Evolutionary conservation across 192 early-diverging fungal species (phyloP), one percentile per base, ranked within the genome.

Genomic region (Paraglomus occultum): DNA sequence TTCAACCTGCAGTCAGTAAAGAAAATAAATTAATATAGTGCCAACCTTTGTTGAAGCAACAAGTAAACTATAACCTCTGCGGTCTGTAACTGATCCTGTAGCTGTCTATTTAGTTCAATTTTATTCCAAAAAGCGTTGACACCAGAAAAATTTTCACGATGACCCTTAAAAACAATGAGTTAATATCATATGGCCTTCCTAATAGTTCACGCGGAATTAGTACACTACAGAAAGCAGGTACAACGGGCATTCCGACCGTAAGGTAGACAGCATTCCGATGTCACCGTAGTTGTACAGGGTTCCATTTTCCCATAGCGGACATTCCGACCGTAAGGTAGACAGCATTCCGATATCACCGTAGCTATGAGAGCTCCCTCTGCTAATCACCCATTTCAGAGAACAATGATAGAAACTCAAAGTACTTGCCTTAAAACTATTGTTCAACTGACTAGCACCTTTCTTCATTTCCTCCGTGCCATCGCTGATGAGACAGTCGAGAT

Each of bases 311-410:
- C 39, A 61, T 51, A 71, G 61, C 47, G 17, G 46, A 51, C 59
- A 61, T 71, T 71, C 38, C 43, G 20, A 51, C 70, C 58, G 17
- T 63, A 71, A 46, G 47, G 40, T 70, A 67, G 68, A 61, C 68
- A 70, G 43, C 52, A 70, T 51, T 49, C 54, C 53, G 43, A 9
- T 63, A 47, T 63, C 43, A 63, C 48, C n/a, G 43, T 64, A 63
- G 59, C 70, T 54, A 71, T 71, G 8, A 51, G 60, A 51, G 60
- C 44, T 51, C 38, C 48, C 60, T 71, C 48, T 53, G 51, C 51
- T 43, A 67, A 67, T 53, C 46, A 63, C 0, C 22, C 23, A 62
- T 71, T n/a, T 5, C 70, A 47, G 9, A 51, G 4, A 71, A 60
- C 23, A 50, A 62, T 63, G 0, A 51, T 61, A 71, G 6, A 63